Base-by-base conservation (phyloP, 805 yeast genomes). In the Pichia membranifaciens region DNA sequence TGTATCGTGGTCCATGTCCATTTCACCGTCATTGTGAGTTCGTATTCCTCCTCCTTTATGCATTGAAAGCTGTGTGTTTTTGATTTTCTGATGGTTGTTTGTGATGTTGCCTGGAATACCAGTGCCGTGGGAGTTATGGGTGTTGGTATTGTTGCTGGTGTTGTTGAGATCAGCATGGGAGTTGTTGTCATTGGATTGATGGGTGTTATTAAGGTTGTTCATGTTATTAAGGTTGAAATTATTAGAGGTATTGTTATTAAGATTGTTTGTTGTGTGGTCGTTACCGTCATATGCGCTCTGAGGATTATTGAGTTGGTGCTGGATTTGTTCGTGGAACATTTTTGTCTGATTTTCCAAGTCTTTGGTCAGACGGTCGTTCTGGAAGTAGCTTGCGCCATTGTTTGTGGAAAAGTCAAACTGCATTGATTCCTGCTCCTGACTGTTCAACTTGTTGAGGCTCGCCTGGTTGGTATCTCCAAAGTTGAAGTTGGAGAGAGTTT, bases 251-350 rank as follows among this genome's bases (percentile, higher is more conserved):
- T 23, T 56, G 54, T 31, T 33, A 49, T 20, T 44, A 54, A 5
- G 16, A 47, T 17, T 47, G 47, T 15, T 40, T 20, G 20, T 21
- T 18, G 7, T 39, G 33, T 4, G 33, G 32, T 43, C 39, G 28
- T 32, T 53, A 44, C 41, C 55, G 56, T 47, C 52, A 50, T 47
- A 18, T 32, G 2, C 38, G 39, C 15, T 18, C 18, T 35, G 50
- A 43, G 54, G 55, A 46, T 59, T 56, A 39, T 58, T 54, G 38
- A 51, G 52, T 21, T 56, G 54, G 32, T 51, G 53, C 39, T 57
- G 64, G 41, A 50, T 56, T 40, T 60, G 66, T 29, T 48, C 50
- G 7, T 41, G 51, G 12, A 45, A 45, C 44, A 41, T 34, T 18
- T 45, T 45, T 13, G 44, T 23, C 25, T 45, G 45, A 28, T 45